A percentile compares a stretch with the other conserved stretches of the same genome.
phyloP scores from a whole-genome alignment of 139 green algal genomes.

The Chlamydomonas sp. region DNA sequence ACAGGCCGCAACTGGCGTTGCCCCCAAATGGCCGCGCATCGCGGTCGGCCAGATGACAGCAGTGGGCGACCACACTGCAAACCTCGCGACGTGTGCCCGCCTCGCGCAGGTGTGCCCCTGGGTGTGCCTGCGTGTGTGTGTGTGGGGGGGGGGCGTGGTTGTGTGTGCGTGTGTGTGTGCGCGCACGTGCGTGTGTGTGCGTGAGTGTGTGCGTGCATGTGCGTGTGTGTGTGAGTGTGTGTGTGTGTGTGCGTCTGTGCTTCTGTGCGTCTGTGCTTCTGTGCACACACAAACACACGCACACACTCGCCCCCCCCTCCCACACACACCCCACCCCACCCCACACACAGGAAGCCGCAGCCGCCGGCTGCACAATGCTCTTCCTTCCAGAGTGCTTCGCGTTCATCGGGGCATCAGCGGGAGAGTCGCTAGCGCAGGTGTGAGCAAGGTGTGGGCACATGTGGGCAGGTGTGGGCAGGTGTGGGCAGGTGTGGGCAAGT shows the following conservation, averaged over 20 bases:
- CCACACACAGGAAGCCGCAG: conserved; percentile 31
- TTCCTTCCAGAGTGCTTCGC: conserved; percentile 92
- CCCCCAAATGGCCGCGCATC: conserved; percentile 21
- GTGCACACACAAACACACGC: too few species aligned
- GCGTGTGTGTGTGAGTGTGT: neutral
- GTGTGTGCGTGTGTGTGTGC: neutral
- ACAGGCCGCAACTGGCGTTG: too few species aligned
- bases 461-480: too few species aligned
- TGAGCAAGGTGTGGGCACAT: too few species aligned
- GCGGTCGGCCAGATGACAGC: conserved; percentile 75
- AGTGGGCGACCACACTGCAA: conserved; percentile 33
- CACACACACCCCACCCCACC: neutral
- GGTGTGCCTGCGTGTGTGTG: neutral
- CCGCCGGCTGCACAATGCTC: conserved; percentile 56
- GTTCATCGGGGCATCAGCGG: conserved; percentile 67
- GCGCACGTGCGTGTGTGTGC: neutral
- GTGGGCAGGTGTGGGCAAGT: too few species aligned
- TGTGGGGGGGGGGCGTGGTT: neutral
- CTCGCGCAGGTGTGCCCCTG: conserved; percentile 38
- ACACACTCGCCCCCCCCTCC: too few species aligned
- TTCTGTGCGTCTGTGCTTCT: too few species aligned
- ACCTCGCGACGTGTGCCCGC: conserved; percentile 44
- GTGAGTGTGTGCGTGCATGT: neutral
- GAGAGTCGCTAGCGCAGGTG: conserved; percentile 51
- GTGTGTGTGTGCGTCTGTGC: neutral